Evolutionary conservation across 2,329 filamentous ascomycete species (phyloP).

Genomic region (Phaeosphaeriaceae sp.): DNA sequence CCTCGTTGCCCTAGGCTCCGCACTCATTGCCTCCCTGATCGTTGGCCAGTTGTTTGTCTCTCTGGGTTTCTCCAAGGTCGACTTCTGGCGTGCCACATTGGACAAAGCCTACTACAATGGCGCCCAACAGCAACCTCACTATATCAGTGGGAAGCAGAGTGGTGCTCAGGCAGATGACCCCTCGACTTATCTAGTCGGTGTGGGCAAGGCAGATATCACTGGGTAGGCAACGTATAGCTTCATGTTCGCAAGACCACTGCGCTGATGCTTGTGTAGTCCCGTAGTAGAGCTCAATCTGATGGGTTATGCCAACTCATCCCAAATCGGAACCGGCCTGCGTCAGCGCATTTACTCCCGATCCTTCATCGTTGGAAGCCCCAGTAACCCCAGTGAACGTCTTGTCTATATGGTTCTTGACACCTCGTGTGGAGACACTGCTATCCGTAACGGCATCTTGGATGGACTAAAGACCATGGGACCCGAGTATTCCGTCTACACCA

Average conservation of each 20-base stretch:
- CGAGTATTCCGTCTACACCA: constrained; percentile 75
- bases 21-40: constrained; percentile 42
- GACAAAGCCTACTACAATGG: constrained; percentile 29
- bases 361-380: constrained; percentile 79
- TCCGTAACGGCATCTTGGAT: constrained; percentile 85
- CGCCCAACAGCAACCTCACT: constrained; percentile 27
- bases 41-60: constrained; percentile 43
- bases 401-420: constrained; percentile 89
- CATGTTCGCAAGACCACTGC: neutral
- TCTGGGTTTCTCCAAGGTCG: constrained; percentile 44
- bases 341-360: constrained; percentile 88
- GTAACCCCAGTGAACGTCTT: constrained; percentile 72
- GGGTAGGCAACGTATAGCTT: constrained; percentile 54
- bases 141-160: constrained; percentile 37
- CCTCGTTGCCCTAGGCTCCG: constrained; percentile 45
- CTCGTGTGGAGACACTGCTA: constrained; percentile 85
- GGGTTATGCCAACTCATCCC: constrained; percentile 86
- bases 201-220: constrained; percentile 75
- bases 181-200: constrained; percentile 67
- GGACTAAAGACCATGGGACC: constrained; percentile 71
- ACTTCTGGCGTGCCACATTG: constrained; percentile 45
- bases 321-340: constrained; percentile 81
- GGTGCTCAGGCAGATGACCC: constrained; percentile 42
- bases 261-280: constrained; percentile 58
- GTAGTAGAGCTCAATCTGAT: constrained; percentile 91